Evolutionary conservation across 225 moss, liverwort and hornwort genomes (phyloP).

Genomic region (Marchantia polymorpha): DNA sequence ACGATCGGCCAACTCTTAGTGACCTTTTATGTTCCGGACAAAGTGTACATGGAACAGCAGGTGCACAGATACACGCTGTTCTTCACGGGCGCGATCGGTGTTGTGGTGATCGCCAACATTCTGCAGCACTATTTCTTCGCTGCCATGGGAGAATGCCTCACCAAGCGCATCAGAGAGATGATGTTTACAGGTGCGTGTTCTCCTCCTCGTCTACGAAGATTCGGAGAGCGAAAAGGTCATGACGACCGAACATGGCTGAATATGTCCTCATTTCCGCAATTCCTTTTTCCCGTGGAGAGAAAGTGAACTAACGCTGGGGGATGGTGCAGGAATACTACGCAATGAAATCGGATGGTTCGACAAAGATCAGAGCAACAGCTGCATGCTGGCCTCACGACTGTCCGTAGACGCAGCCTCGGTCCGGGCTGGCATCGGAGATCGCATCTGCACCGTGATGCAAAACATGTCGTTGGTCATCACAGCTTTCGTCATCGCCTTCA

Average conservation of each 20-base stretch:
- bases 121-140: conserved; percentile 37
- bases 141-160: conserved; percentile 35
- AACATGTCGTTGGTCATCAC: conserved; percentile 29
- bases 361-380: conserved; percentile 29
- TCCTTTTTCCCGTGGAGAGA: background rate
- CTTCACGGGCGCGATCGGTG: conserved; percentile 26
- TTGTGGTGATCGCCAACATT: conserved; percentile 29
- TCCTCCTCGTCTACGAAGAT: background rate
- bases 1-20: conserved; percentile 32
- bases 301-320: background rate
- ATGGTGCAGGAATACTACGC: conserved; percentile 28
- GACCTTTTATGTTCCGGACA: conserved; percentile 32
- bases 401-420: conserved; percentile 20
- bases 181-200: conserved; percentile 31
- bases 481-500: conserved; percentile 30
- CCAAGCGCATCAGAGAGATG: conserved; percentile 37
- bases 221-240: background rate
- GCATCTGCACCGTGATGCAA: conserved; percentile 24
- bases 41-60: conserved; percentile 23
- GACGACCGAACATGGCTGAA: background rate
- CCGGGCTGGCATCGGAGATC: conserved; percentile 18
- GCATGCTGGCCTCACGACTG: conserved; percentile 22
- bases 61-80: conserved; percentile 27
- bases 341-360: conserved; percentile 33
- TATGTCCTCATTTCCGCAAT: background rate